These are phyloP conservation scores for Amaranthus cruentus DNA, from an alignment of 148 eudicot genomes.

Conservation along the genomic window DNA sequence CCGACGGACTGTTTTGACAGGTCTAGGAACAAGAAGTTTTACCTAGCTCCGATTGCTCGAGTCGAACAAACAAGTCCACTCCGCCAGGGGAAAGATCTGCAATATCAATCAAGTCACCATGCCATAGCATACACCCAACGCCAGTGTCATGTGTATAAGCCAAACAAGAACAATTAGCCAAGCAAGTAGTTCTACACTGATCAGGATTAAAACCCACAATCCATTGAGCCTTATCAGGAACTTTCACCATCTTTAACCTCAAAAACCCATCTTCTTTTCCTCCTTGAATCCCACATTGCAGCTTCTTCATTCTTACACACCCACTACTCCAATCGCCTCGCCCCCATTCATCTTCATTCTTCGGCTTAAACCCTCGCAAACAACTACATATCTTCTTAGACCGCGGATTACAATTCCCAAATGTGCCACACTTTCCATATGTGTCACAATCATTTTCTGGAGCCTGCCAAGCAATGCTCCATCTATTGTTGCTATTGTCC, in stretches of 20 bases:
- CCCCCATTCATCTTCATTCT: conserved; percentile 24
- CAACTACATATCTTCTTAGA: conserved; percentile 23
- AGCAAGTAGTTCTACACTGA: conserved; percentile 42
- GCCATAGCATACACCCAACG: conserved; percentile 59
- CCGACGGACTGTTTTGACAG: no score
- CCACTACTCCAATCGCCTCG: conserved; percentile 29
- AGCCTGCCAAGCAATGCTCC: conserved; percentile 18
- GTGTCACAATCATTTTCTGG: conserved; percentile 24
- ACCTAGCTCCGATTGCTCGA: conserved; percentile 50
- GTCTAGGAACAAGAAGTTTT: not conserved
- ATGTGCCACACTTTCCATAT: conserved; percentile 31
- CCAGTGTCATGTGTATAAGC: conserved; percentile 40
- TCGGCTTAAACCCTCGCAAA: conserved; percentile 34
- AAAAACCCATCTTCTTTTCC: conserved; percentile 40
- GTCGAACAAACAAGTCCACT: conserved; percentile 41
- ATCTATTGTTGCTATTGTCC: conserved; percentile 18
- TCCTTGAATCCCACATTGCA: conserved; percentile 37
- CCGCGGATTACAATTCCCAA: conserved; percentile 23
- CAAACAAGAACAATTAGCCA: conserved; percentile 43
- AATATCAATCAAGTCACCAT: conserved; percentile 39
- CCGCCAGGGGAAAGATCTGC: conserved; percentile 28
- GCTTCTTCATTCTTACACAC: conserved; percentile 23
- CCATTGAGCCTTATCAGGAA: conserved; percentile 41
- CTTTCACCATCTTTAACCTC: conserved; percentile 30
- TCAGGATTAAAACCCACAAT: conserved; percentile 25